Base-by-base conservation (phyloP, 148 eudicot genomes). In the Vaccinium corymbosum region DNA sequence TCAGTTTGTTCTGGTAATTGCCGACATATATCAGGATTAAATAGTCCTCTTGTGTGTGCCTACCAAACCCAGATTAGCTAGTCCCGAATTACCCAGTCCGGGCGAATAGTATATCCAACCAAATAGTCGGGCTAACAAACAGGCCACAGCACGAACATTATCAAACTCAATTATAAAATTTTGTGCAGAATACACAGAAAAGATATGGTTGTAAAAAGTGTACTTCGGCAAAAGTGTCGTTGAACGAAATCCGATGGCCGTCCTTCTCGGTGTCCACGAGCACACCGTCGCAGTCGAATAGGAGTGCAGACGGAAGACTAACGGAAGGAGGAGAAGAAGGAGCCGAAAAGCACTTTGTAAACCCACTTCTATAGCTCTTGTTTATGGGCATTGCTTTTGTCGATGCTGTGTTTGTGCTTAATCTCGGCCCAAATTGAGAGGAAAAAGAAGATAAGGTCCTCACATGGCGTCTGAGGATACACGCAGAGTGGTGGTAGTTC, bases 201-300 rank as follows among this genome's bases (percentile, higher is more conserved):
- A 27, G 42, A 10, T 25, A 11, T 14, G 51, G 66, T 52, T 3
- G 15, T 6, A 38, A 19, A 68, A 22, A 13, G 51, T 62, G 80
- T 89, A 97, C 99, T 86, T 97, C 98, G 81, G 95, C 82, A 82
- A 97, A 97, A 55, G 99, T 94, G 51, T 97, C 99, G 71, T 97
- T 95, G 89, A 97, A 94, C 12, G 99, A 97, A 86, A 97, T 89
- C 75, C 99, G 89, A 61, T 97, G 99, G 32, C 99, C 99, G 86
- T 95, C 98, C 82, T 89, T 95, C 86, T 97, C 99, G 9, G 99
- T 97, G 84, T 97, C 99, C 15, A 95, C 99, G 72, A 95, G 95
- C 50, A 97, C 99, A 70, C 98, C 99, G 80, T 97, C 99, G 80
- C 99, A 95, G 75, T 95, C 99, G 85, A 97, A 95, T 50, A 97